These are phyloP conservation scores for Paecilomyces sp. DNA, from an alignment of 2,329 filamentous ascomycete species.

Conservation along the genomic window DNA sequence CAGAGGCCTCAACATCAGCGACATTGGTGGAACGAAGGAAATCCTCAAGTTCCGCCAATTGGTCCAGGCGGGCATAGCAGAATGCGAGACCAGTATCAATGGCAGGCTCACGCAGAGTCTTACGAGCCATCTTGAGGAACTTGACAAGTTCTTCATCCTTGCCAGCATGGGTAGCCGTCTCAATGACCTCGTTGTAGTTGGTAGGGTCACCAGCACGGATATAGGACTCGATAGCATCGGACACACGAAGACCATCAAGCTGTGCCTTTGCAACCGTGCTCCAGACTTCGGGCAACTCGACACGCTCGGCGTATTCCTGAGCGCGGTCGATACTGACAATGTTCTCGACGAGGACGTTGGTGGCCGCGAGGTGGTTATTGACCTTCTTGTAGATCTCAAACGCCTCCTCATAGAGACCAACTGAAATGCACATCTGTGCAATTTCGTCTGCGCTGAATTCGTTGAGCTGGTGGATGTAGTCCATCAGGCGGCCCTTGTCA, in stretches of 20 bases:
- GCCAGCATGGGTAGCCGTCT: conserved; percentile 87
- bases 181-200: conserved; percentile 94
- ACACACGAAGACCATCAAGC: conserved; percentile 86
- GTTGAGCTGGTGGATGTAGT: conserved; percentile 88
- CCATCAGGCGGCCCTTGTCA: conserved; percentile 89
- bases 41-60: conserved; percentile 89
- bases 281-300: conserved; percentile 93
- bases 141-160: conserved; percentile 98
- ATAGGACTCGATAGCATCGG: conserved; percentile 92
- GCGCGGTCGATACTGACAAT: conserved; percentile 97
- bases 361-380: conserved; percentile 76
- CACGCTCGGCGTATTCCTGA: conserved; percentile 88
- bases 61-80: conserved; percentile 83
- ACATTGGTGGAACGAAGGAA: conserved; percentile 92
- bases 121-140: conserved; percentile 92
- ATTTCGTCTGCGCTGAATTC: conserved; percentile 90
- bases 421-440: conserved; percentile 84
- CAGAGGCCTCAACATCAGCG: conserved; percentile 90
- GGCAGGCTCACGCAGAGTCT: conserved; percentile 86
- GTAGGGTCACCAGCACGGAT: conserved; percentile 88
- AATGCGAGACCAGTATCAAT: conserved; percentile 94
- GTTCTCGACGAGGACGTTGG: conserved; percentile 88
- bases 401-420: conserved; percentile 91
- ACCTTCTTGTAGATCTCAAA: conserved; percentile 99
- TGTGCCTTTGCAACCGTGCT: conserved; percentile 98